A percentile compares a stretch with the other conserved stretches of the same genome.
These are phyloP conservation scores for Fusarium clavum DNA, from an alignment of 2,329 filamentous ascomycete genomes.

Conservation along the genomic window DNA sequence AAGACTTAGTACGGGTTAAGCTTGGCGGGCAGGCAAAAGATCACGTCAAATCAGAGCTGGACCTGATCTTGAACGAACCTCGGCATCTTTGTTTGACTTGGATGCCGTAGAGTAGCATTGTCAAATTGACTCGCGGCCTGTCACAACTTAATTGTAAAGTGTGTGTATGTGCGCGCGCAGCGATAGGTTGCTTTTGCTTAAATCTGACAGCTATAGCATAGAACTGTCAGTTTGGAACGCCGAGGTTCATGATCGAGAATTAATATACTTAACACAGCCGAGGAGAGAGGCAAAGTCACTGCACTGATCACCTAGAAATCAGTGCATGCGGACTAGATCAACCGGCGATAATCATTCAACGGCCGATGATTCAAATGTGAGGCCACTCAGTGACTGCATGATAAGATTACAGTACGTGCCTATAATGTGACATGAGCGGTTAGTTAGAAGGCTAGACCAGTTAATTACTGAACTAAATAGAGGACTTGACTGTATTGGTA, in stretches of 20 bases:
- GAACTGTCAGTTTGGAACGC: not conserved
- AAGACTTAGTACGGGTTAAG: not conserved
- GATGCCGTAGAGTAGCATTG: not conserved
- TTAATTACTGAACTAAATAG: not conserved
- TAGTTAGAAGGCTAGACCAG: not conserved
- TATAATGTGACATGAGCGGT: not conserved
- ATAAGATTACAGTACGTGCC: not conserved
- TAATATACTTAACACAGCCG: conserved; percentile 13
- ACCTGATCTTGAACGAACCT: conserved; percentile 2
- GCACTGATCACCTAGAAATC: not conserved
- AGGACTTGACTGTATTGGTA: not conserved
- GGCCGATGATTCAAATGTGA: not conserved
- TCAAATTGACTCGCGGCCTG: not conserved
- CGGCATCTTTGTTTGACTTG: conserved; percentile 10
- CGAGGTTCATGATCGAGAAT: conserved; percentile 7
- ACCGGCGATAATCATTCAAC: not conserved
- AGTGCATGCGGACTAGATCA: not conserved
- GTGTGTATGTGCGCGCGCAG: not conserved
- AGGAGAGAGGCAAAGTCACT: conserved; percentile 1
- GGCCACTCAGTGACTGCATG: not conserved
- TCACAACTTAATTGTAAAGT: conserved; percentile 7
- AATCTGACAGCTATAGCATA: conserved; percentile 7
- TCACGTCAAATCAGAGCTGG: not conserved
- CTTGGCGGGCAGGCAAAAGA: not conserved
- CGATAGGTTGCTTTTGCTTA: not conserved